These are phyloP conservation scores for Umbelopsis vinacea DNA, from an alignment of 192 early-diverging fungal genomes.

Conservation along the genomic window DNA sequence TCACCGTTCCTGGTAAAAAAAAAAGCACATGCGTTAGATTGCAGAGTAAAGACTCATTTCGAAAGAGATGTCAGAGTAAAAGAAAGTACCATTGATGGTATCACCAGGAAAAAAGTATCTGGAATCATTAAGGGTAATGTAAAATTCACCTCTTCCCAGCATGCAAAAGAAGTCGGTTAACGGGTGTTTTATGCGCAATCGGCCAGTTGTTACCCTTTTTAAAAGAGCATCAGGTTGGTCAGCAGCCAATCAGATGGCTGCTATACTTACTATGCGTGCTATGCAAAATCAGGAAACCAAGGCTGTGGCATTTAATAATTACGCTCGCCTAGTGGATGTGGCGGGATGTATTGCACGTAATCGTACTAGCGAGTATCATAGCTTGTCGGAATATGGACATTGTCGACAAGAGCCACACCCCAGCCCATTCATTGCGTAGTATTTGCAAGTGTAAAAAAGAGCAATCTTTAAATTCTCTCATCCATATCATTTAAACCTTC, in stretches of 20 bases:
- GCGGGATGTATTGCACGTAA: too few species aligned
- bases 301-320: not conserved
- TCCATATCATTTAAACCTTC: too few species aligned
- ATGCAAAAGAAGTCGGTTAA: not conserved
- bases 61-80: too few species aligned
- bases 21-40: not conserved
- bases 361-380: too few species aligned
- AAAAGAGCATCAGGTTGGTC: not conserved
- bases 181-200: not conserved
- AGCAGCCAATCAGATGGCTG: conserved; percentile 7
- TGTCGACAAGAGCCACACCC: too few species aligned
- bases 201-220: not conserved
- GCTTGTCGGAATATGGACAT: too few species aligned
- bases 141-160: conserved; percentile 19
- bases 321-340: too few species aligned
- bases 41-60: too few species aligned
- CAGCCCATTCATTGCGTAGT: too few species aligned
- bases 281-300: not conserved
- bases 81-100: conserved; percentile 35
- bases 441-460: too few species aligned
- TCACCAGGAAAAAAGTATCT: conserved; percentile 46
- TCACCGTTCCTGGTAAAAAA: conserved; percentile 31
- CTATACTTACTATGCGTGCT: not conserved
- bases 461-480: too few species aligned
- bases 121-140: conserved; percentile 39